Evolutionary conservation across 1,284 basidiomycete species (phyloP).

Genomic region (Phylloporus gajari): DNA sequence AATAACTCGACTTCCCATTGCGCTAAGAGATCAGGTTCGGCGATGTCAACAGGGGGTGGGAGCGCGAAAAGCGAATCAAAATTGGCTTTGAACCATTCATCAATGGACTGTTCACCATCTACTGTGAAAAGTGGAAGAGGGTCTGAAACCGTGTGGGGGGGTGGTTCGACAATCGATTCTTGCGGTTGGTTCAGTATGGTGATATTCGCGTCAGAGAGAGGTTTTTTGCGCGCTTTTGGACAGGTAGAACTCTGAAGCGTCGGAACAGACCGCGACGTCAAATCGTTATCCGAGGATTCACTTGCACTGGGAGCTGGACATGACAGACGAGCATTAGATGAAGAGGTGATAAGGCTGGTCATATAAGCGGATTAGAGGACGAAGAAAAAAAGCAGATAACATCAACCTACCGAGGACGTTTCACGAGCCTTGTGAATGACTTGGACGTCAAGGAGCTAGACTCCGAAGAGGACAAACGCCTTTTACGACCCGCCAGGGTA

Average conservation of each 20-base stretch:
- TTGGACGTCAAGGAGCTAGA: neutral
- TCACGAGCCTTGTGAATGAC: neutral
- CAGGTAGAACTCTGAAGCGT: too few relatives aligned
- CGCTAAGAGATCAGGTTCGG: slow-evolving; percentile 21
- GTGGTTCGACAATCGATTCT: slow-evolving; percentile 9
- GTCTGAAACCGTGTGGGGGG: slow-evolving; percentile 41
- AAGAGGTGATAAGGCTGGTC: too few relatives aligned
- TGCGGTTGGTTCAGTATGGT: slow-evolving; percentile 39
- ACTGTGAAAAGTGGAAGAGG: slow-evolving; percentile 32
- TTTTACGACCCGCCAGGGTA: slow-evolving; percentile 30
- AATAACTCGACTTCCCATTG: slow-evolving; percentile 38
- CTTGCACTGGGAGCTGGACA: too few relatives aligned
- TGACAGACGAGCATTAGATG: too few relatives aligned
- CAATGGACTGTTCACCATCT: slow-evolving; percentile 28
- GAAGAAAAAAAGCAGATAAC: neutral
- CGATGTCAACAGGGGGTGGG: slow-evolving; percentile 27
- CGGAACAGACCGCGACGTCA: too few relatives aligned
- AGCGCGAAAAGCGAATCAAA: slow-evolving; percentile 33
- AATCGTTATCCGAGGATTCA: too few relatives aligned
- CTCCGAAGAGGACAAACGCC: slow-evolving; percentile 11
- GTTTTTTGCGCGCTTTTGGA: slow-evolving; percentile 38
- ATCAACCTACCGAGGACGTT: slow-evolving; percentile 17
- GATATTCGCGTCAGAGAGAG: slow-evolving; percentile 42
- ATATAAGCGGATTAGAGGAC: too few relatives aligned
- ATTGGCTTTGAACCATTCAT: slow-evolving; percentile 38